Conservation (phyloP, 164 flowering plant genomes). For the Berberis thunbergii region DNA sequence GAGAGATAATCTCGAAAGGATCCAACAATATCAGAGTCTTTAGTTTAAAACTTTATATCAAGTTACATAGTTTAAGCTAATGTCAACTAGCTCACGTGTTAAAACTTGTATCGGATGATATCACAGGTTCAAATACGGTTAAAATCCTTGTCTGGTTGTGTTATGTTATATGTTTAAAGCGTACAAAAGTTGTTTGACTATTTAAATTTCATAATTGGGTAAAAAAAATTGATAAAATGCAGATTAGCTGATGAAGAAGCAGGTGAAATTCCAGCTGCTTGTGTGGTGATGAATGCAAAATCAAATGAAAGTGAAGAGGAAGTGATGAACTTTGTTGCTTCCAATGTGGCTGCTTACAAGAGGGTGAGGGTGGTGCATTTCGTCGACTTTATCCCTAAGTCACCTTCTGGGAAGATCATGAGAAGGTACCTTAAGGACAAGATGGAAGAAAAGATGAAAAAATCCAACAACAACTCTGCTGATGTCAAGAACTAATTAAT, state of each 20-base stretch:
- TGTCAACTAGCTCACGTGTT: too few species aligned
- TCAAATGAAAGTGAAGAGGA: constrained; percentile 72
- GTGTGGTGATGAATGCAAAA: constrained; percentile 56
- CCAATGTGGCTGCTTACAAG: constrained; percentile 78
- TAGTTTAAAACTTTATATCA: too few species aligned
- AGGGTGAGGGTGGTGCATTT: constrained; percentile 65
- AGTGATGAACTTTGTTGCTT: constrained; percentile 58
- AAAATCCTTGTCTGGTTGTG: too few species aligned
- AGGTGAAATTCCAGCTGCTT: constrained; percentile 93
- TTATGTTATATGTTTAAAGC: too few species aligned
- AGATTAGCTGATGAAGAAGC: constrained; percentile 92
- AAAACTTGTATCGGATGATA: too few species aligned
- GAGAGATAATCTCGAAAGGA: too few species aligned
- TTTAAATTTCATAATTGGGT: too few species aligned
- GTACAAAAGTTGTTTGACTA: too few species aligned
- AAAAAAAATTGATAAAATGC: constrained; percentile 4
- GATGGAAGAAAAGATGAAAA: constrained; percentile 21
- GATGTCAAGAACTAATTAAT: too few species aligned
- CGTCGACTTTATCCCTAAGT: constrained; percentile 77
- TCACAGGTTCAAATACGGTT: too few species aligned
- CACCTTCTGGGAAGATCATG: constrained; percentile 91
- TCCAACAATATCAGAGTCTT: too few species aligned
- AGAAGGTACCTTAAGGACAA: constrained; percentile 57
- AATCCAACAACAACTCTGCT: not conserved
- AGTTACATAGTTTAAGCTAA: too few species aligned